phyloP scores from a whole-genome alignment of 352 stramenopile species.

The Pythium rhizo-oryzae region DNA sequence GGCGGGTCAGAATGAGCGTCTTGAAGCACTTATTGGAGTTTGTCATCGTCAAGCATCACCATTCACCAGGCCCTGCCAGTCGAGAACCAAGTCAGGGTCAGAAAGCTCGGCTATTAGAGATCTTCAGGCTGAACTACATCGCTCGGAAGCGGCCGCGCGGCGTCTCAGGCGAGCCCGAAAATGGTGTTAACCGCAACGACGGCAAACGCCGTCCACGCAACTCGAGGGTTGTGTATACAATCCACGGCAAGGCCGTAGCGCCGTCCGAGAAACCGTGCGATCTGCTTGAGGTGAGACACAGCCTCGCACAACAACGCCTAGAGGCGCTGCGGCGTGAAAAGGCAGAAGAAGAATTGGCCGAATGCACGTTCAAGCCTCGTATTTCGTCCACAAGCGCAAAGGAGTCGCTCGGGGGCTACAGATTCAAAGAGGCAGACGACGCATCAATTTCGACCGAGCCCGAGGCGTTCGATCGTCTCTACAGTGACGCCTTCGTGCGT shows the following conservation, averaged over 20 bases:
- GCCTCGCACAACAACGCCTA: slow-evolving; percentile 25
- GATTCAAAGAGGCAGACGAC: slow-evolving; percentile 2
- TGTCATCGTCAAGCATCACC: slow-evolving; percentile 27
- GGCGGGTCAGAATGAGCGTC: slow-evolving; percentile 11
- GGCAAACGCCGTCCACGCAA: neutral
- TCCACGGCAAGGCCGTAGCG: slow-evolving; percentile 16
- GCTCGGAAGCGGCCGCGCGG: slow-evolving; percentile 28
- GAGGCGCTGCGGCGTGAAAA: slow-evolving; percentile 41
- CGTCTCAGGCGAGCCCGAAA: neutral
- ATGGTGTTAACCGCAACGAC: neutral
- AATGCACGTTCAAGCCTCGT: slow-evolving; percentile 58
- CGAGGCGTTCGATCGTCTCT: slow-evolving; percentile 49
- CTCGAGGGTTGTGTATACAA: slow-evolving; percentile 7
- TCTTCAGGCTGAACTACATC: slow-evolving; percentile 47
- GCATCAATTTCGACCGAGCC: neutral
- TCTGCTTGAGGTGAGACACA: slow-evolving; percentile 39
- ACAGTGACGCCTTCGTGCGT: slow-evolving; percentile 53
- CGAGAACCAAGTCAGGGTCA: neutral
- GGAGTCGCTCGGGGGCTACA: slow-evolving; percentile 5
- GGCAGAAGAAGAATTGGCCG: slow-evolving; percentile 39
- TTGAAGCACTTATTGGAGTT: slow-evolving; percentile 31
- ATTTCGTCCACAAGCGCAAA: slow-evolving; percentile 21
- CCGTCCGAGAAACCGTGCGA: slow-evolving; percentile 17
- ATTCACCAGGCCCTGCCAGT: neutral
- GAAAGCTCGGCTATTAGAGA: slow-evolving; percentile 22